phyloP scores from a whole-genome alignment of 495 filamentous ascomycete genomes.

The Trichoderma orchidacearum region DNA sequence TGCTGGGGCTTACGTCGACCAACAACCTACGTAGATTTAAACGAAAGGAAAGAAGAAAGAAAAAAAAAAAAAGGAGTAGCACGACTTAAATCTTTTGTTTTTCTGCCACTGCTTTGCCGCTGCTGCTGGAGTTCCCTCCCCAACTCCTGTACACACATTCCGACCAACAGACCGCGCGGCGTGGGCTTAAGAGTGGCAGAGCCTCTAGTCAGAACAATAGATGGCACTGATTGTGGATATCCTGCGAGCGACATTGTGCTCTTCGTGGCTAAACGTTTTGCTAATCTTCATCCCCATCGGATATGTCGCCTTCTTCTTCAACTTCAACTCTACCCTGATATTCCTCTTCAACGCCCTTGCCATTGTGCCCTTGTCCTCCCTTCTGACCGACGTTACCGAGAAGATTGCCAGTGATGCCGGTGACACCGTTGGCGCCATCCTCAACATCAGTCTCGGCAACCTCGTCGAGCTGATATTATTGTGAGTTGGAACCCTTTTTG shows the following conservation, averaged over 20 bases:
- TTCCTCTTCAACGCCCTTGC: constrained; percentile 61
- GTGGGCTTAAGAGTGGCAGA: background rate
- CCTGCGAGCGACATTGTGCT: background rate
- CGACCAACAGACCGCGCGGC: background rate
- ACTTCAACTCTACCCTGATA: constrained; percentile 11
- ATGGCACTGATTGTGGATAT: constrained; percentile 1
- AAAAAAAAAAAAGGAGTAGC: background rate
- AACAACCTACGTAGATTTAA: too few relatives aligned
- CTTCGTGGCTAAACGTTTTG: constrained; percentile 3
- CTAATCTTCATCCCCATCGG: constrained; percentile 3
- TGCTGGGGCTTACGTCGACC: background rate
- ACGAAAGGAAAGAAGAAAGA: too few relatives aligned
- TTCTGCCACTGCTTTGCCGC: too few relatives aligned
- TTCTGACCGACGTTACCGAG: constrained; percentile 58
- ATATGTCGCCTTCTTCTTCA: constrained; percentile 1
- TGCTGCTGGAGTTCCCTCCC: background rate
- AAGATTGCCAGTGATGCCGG: constrained; percentile 52
- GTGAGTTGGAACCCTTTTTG: constrained; percentile 16
- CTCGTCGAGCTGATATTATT: constrained; percentile 67
- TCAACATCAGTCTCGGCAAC: constrained; percentile 65
- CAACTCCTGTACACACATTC: too few relatives aligned
- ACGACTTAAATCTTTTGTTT: background rate
- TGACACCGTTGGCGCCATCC: constrained; percentile 53
- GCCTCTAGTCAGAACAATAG: background rate
- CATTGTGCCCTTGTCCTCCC: constrained; percentile 53